Conservation (phyloP, 345 rosid genomes). For the Melaleuca quinquenervia region DNA sequence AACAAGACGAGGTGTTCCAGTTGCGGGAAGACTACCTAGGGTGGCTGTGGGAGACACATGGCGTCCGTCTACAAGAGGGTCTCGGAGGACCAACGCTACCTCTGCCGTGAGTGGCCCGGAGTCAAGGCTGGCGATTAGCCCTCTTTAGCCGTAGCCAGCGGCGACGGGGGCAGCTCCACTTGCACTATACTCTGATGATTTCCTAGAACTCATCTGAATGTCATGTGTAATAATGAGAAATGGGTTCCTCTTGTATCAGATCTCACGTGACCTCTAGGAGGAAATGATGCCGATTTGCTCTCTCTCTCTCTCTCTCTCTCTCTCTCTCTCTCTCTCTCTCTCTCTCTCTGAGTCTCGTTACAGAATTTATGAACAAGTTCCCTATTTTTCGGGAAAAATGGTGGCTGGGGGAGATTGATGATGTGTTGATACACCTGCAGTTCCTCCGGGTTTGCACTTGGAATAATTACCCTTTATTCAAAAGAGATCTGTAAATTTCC, state of each 20-base stretch:
- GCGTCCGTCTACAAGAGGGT: conserved; percentile 13
- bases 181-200: background rate
- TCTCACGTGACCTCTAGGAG: background rate
- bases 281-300: background rate
- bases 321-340: no score
- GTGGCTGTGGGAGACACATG: conserved; percentile 33
- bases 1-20: conserved; percentile 23
- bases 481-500: no score
- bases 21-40: conserved; percentile 34
- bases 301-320: no score
- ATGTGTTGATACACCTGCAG: no score
- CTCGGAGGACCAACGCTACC: conserved; percentile 19
- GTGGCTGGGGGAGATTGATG: no score
- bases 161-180: background rate
- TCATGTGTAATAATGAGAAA: background rate
- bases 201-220: no score
- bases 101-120: conserved; percentile 29
- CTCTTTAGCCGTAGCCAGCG: background rate
- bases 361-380: no score
- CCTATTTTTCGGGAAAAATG: no score
- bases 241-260: background rate
- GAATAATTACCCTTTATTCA: no score
- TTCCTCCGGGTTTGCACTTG: no score
- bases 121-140: conserved; percentile 9
- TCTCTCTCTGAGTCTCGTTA: background rate